Conservation (phyloP, 2,329 filamentous ascomycete genomes). For the Chlorencoelia australis region DNA sequence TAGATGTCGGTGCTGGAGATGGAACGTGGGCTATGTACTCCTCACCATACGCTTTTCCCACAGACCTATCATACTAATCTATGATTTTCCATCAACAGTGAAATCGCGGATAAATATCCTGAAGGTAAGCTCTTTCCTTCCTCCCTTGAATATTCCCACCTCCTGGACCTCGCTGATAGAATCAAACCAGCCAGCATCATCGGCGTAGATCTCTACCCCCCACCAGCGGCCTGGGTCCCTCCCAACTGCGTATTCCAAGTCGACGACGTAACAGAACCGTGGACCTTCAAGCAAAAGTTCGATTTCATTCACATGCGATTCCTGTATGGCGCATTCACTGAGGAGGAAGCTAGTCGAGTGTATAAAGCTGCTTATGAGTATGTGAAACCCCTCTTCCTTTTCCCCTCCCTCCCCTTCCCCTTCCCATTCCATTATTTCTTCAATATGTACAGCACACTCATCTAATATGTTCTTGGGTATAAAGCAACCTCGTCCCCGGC, state of each 20-base stretch:
- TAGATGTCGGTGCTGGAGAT: conserved; percentile 12
- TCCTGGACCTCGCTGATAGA: no score
- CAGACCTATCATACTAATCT: conserved; percentile 26
- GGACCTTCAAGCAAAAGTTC: conserved; percentile 36
- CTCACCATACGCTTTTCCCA: background rate
- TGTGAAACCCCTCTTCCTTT: conserved; percentile 30
- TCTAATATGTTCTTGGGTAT: no score
- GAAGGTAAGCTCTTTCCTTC: background rate
- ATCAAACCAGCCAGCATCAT: conserved; percentile 19
- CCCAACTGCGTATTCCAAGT: conserved; percentile 43
- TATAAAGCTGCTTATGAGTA: conserved; percentile 4
- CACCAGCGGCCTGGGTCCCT: conserved; percentile 23
- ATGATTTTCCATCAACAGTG: background rate
- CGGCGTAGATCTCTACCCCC: conserved; percentile 23
- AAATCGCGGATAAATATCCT: background rate
- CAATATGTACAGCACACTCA: no score
- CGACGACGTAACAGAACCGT: conserved; percentile 40
- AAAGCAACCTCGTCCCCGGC: no score
- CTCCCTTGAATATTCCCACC: conserved; percentile 22
- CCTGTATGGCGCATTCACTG: conserved; percentile 24
- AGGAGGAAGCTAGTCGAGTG: conserved; percentile 33
- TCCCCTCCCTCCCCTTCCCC: conserved; percentile 4
- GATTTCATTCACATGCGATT: conserved; percentile 41
- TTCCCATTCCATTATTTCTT: no score
- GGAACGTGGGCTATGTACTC: conserved; percentile 9